These are phyloP conservation scores for Arthrobotrys iridis DNA, from an alignment of 2,329 filamentous ascomycete genomes.

Conservation along the genomic window DNA sequence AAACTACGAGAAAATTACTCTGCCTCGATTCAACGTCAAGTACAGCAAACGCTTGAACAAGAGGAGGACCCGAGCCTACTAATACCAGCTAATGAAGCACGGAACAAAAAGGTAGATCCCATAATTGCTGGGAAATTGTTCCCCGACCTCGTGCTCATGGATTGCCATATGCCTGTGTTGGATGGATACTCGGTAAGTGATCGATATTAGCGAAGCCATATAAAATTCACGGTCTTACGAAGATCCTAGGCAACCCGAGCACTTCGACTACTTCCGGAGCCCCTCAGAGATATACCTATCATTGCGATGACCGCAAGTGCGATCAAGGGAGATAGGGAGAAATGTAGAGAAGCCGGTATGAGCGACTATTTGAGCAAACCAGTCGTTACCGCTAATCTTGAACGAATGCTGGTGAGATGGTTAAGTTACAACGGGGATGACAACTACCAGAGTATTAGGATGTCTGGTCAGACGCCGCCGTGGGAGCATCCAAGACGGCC, in stretches of 20 bases:
- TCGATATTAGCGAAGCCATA: background rate
- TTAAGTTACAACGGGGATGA: slow-evolving; percentile 45
- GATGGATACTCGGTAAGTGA: slow-evolving; percentile 48
- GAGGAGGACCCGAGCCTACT: slow-evolving; percentile 63
- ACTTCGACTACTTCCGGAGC: slow-evolving; percentile 62
- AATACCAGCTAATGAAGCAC: background rate
- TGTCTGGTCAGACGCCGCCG: slow-evolving; percentile 42
- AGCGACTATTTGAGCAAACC: slow-evolving; percentile 71
- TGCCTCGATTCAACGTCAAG: slow-evolving; percentile 43
- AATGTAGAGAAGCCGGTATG: slow-evolving; percentile 78
- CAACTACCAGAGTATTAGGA: slow-evolving; percentile 46
- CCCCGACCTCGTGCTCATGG: slow-evolving; percentile 71
- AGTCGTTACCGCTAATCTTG: slow-evolving; percentile 44
- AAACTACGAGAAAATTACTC: slow-evolving; percentile 59
- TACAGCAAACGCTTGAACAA: slow-evolving; percentile 73
- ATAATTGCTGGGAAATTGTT: slow-evolving; percentile 61
- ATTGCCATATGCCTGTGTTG: slow-evolving; percentile 66
- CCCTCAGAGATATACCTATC: slow-evolving; percentile 71
- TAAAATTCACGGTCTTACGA: background rate
- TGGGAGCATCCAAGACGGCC: slow-evolving; percentile 11
- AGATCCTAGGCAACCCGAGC: slow-evolving; percentile 34
- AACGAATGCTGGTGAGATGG: slow-evolving; percentile 51
- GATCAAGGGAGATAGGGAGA: slow-evolving; percentile 79
- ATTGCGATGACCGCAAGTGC: slow-evolving; percentile 85
- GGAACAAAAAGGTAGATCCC: background rate